These are phyloP conservation scores for Thymus mandschuricus DNA, from an alignment of 257 asterid genomes.

Conservation along the genomic window DNA sequence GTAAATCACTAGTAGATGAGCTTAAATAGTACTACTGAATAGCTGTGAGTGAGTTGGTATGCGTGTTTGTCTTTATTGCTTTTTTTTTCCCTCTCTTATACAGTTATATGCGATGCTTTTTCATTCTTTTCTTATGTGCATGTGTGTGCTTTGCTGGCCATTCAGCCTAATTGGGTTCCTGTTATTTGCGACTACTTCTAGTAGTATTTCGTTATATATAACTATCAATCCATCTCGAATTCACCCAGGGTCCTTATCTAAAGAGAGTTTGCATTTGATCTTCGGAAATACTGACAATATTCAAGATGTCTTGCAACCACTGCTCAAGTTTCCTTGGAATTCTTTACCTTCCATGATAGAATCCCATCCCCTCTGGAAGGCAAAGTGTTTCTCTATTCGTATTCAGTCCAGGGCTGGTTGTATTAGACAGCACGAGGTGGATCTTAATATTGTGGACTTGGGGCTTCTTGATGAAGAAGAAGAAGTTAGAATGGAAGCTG, in stretches of 20 bases:
- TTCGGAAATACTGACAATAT: conserved; percentile 46
- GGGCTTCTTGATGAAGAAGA: conserved; percentile 75
- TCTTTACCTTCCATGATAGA: conserved; percentile 40
- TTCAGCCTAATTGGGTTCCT: conserved; percentile 24
- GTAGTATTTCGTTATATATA: conserved; percentile 27
- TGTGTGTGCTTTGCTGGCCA: conserved; percentile 3
- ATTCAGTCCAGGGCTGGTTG: conserved; percentile 57
- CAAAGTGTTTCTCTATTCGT: conserved; percentile 76
- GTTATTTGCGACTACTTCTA: conserved; percentile 5
- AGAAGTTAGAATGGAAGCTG: conserved; percentile 83
- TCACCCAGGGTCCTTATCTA: conserved; percentile 54
- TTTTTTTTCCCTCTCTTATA: no score
- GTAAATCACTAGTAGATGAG: conserved; percentile 44
- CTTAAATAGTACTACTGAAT: conserved; percentile 15
- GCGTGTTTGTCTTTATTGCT: neutral
- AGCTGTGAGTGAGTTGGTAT: neutral
- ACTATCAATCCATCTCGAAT: conserved; percentile 14
- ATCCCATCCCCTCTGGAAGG: conserved; percentile 60
- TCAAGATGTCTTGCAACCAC: conserved; percentile 52
- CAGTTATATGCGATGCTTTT: neutral
- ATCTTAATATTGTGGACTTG: conserved; percentile 73
- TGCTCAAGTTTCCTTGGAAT: conserved; percentile 86
- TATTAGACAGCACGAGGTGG: conserved; percentile 38
- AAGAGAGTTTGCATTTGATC: conserved; percentile 45
- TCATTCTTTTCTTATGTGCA: conserved; percentile 2